Base-by-base conservation (phyloP, 176 grass and related monocot species). In the Secale cereale region DNA sequence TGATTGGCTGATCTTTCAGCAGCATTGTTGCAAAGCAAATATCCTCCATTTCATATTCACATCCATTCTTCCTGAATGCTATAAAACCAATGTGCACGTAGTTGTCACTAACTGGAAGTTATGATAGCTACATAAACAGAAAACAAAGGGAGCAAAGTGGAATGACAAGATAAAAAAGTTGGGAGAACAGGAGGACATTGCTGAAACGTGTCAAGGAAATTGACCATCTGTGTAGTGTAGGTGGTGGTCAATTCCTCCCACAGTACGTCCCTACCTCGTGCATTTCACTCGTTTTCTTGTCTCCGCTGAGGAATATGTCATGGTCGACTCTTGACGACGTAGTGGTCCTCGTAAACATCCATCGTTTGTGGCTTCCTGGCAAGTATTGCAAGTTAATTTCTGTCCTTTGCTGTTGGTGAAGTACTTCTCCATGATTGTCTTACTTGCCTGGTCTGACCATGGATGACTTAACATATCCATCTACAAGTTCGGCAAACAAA, bases 251-350 rank as follows among this genome's bases (percentile, higher is more conserved):
- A 90, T 75, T 75, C 12, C 50, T 48, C 14, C 45, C 40, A 43
- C 16, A 54, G 17, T 54, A 2, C 16, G 50, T 79, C 20, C 5
- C 16, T 60, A 14, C 80, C 39, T 81, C 40, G 84, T 74, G 73
- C 56, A 28, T 64, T 83, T 50, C 80, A 60, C 80, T 74, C 84
- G 75, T 79, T 83, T 67, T 86, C 73, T 78, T 19, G 22, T 78
- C 27, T 59, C 11, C 20, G 36, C 28, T 25, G 27, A 29, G 45
- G 32, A 60, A 48, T 25, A 66, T 25, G 61, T 50, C 61, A 45
- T 70, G 27, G 15, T 79, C 5, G 74, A 83, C 79, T 67, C 16
- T 79, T 90, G 88, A 86, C 33, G 88, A 86, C 33, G 30, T 67
- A 2, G 41, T 83, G 65, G 35, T 79, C 76, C 8, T 68, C 50